Conservation (phyloP, 2,329 filamentous ascomycete species). For the Penicillium sp. region DNA sequence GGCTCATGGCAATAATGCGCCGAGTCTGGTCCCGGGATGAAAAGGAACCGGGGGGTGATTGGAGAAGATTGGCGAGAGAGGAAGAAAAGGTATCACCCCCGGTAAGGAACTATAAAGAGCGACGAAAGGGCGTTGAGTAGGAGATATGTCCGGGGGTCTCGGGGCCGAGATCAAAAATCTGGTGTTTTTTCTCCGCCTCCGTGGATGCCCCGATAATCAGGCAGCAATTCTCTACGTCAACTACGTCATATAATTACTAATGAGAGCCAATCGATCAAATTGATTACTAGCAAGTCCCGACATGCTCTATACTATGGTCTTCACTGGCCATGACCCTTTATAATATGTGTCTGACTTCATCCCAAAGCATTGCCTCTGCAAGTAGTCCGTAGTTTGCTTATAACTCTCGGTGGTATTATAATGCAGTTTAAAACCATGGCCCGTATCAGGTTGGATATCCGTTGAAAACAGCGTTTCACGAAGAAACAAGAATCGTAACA, state of each 20-base stretch:
- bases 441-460: constrained; percentile 25
- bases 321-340: background rate
- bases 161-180: constrained; percentile 31
- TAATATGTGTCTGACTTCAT: background rate
- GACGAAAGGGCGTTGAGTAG: constrained; percentile 11
- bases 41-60: constrained; percentile 30
- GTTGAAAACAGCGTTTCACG: constrained; percentile 12
- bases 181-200: constrained; percentile 31
- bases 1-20: constrained; percentile 54
- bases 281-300: background rate
- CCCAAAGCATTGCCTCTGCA: constrained; percentile 1
- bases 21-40: constrained; percentile 30
- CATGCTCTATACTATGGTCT: background rate
- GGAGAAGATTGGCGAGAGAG: constrained; percentile 23
- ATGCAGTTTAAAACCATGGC: constrained; percentile 32
- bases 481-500: constrained; percentile 4
- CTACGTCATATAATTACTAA: constrained; percentile 6
- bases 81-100: constrained; percentile 17
- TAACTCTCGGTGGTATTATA: constrained; percentile 29
- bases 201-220: constrained; percentile 20
- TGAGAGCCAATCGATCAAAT: background rate
- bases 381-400: constrained; percentile 15
- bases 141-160: constrained; percentile 3
- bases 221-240: constrained; percentile 6
- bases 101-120: constrained; percentile 16